Base-by-base conservation (phyloP, 148 eudicot species). In the Talinum fruticosum region DNA sequence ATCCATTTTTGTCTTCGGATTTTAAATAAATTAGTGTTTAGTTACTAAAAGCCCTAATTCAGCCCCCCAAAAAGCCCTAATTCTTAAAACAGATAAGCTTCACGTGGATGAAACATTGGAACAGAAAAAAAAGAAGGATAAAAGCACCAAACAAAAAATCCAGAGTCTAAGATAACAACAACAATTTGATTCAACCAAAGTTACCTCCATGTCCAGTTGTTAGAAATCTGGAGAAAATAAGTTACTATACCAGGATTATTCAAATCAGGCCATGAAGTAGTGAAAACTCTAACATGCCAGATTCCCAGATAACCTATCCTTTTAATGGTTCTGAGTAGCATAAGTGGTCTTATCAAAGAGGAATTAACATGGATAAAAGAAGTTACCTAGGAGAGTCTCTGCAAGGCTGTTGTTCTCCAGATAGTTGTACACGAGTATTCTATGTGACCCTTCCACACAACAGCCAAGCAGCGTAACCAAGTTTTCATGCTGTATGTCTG, bases 381-480 rank as follows among this genome's bases (percentile, higher is more conserved):
- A 62, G 68, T 71, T 84, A 87, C 90, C 90, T 79, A 87, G 76
- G 30, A 87, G 79, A 59, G 88, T 85, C 59, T 74, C 75, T 6
- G 88, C 77, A 41, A 87, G 85, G 75, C 88, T 85, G 75, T 85
- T 87, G 79, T 87, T 87, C 79, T 85, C 88, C 64, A 87, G 79
- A 74, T 72, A 87, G 69, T 86, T 84, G 88, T 87, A 87, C 19
- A 87, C 85, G 36, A 87, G 80, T 41, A 87, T 87, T 73, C 90
- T 75, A 66, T 87, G 88, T 34, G 69, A 53, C 36, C 80, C 87
- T 76, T 85, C 90, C 61, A 80, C 87, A 73, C 88, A 85, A 70
- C 88, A 87, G 61, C 90, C 90, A 66, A 85, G 84, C 26, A 87
- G 74, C 79, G 84, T 82, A 23, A 87, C 88, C 74, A 87, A 78